phyloP scores from a whole-genome alignment of 495 filamentous ascomycete genomes.

The Lasiosphaeriaceae sp. region DNA sequence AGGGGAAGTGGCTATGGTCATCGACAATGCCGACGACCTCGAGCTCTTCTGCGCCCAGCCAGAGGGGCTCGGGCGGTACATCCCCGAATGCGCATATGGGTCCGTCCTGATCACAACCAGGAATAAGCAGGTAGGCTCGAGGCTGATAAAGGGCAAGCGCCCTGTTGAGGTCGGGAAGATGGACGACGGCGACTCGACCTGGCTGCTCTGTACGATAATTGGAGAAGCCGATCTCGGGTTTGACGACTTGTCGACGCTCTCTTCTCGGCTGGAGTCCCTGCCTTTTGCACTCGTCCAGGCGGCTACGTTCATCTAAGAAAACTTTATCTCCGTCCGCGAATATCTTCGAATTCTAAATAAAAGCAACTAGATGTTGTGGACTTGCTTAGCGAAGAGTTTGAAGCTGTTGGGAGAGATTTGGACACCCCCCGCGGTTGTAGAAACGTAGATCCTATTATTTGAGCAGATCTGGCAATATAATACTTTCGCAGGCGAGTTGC shows the following conservation, averaged over 20 bases:
- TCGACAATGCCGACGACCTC: slow-evolving; percentile 51
- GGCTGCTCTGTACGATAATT: slow-evolving; percentile 16
- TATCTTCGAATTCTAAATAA: slow-evolving; percentile 33
- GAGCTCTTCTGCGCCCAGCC: slow-evolving; percentile 28
- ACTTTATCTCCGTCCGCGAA: slow-evolving; percentile 20
- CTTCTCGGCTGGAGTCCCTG: slow-evolving; percentile 35
- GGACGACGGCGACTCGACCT: slow-evolving; percentile 21
- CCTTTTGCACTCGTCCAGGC: slow-evolving; percentile 50
- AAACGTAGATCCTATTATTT: slow-evolving; percentile 37
- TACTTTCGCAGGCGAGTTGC: slow-evolving; percentile 36
- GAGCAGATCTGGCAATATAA: slow-evolving; percentile 35
- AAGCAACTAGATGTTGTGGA: slow-evolving; percentile 20
- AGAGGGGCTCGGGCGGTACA: slow-evolving; percentile 19
- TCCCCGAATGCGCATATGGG: slow-evolving; percentile 36
- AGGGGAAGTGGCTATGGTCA: slow-evolving; percentile 44
- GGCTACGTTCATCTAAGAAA: slow-evolving; percentile 45
- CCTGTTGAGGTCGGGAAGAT: slow-evolving; percentile 30
- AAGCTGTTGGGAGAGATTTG: background rate
- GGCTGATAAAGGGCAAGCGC: slow-evolving; percentile 10
- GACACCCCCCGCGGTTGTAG: slow-evolving; percentile 29
- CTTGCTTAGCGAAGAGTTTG: slow-evolving; percentile 12
- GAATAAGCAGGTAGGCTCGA: slow-evolving; percentile 27
- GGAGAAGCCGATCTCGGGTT: background rate
- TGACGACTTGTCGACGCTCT: slow-evolving; percentile 21
- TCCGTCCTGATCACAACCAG: slow-evolving; percentile 40